phyloP scores from a whole-genome alignment of 352 stramenopile species.

The Globisporangium radiosum region DNA sequence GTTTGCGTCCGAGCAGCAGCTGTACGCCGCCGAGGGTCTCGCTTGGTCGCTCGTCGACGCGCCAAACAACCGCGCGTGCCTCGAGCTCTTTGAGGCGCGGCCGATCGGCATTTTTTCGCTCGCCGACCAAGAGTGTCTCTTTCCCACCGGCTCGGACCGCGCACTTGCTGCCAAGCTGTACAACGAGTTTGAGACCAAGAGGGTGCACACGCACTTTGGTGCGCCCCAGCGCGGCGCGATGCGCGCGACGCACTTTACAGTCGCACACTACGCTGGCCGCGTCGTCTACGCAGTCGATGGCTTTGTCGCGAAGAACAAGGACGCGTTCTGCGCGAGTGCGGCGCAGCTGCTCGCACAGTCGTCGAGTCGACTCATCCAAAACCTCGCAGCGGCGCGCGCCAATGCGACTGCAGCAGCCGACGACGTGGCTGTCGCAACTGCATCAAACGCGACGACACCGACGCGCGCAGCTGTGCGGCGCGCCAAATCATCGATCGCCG shows the following conservation, averaged over 20 bases:
- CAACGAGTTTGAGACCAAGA: constrained; percentile 62
- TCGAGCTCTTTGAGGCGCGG: constrained; percentile 76
- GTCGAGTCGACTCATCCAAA: constrained; percentile 56
- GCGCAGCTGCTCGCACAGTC: constrained; percentile 46
- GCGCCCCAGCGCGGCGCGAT: constrained; percentile 30
- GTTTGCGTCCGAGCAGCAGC: constrained; percentile 86
- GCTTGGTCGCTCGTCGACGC: constrained; percentile 70
- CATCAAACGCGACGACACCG: not conserved
- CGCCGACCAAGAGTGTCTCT: constrained; percentile 77
- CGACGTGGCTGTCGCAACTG: constrained; percentile 2
- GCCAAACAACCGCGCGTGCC: constrained; percentile 68
- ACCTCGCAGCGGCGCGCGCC: constrained; percentile 20
- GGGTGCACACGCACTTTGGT: constrained; percentile 44
- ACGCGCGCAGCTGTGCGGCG: constrained; percentile 21
- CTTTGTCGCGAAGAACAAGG: constrained; percentile 90
- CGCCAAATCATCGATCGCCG: constrained; percentile 54
- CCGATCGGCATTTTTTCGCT: constrained; percentile 80
- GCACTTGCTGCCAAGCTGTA: constrained; percentile 77
- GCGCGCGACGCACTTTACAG: constrained; percentile 70
- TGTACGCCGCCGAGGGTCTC: constrained; percentile 78
- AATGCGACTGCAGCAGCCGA: not conserved
- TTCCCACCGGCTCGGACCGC: constrained; percentile 64
- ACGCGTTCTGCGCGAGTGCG: constrained; percentile 75
- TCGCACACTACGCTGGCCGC: constrained; percentile 80
- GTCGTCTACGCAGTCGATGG: constrained; percentile 76